Conservation (phyloP, 306 rosid species). For the Trifolium dubium region DNA sequence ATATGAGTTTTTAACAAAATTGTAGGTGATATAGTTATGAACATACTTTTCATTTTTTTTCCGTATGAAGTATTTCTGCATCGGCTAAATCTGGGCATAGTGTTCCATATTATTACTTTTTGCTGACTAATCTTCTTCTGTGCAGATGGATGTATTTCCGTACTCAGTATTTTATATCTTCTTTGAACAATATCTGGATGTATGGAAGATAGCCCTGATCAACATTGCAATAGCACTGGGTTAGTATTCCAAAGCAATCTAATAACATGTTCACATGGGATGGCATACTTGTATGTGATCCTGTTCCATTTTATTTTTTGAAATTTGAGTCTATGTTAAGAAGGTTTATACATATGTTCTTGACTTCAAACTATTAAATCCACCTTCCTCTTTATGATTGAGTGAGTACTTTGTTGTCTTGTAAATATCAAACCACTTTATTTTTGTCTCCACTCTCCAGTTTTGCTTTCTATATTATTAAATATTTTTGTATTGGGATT, state of each 20-base stretch:
- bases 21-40: slow-evolving; percentile 8
- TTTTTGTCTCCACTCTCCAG: not conserved
- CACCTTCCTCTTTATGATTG: slow-evolving; percentile 2
- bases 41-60: slow-evolving; percentile 20
- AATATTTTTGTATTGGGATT: slow-evolving; percentile 27
- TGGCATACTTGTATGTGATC: slow-evolving; percentile 14
- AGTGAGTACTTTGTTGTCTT: slow-evolving; percentile 26
- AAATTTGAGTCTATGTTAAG: slow-evolving; percentile 9
- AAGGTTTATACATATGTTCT: slow-evolving; percentile 21
- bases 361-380: slow-evolving; percentile 22
- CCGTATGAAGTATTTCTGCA: slow-evolving; percentile 31
- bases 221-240: slow-evolving; percentile 85
- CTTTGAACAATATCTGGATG: slow-evolving; percentile 94
- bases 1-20: slow-evolving; percentile 3
- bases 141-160: slow-evolving; percentile 96
- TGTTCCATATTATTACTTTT: slow-evolving; percentile 28
- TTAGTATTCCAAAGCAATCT: slow-evolving; percentile 50
- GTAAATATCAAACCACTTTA: slow-evolving; percentile 19
- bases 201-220: slow-evolving; percentile 79
- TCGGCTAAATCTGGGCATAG: slow-evolving; percentile 30
- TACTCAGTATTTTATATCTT: slow-evolving; percentile 96
- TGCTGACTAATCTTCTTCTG: slow-evolving; percentile 47
- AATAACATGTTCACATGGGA: not conserved
- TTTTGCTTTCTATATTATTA: slow-evolving; percentile 24
- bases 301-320: slow-evolving; percentile 21